A percentile compares a stretch with the other conserved stretches of the same genome.
Evolutionary conservation across 768 basidiomycete species (phyloP).

Genomic region (Termitomyces sp.): DNA sequence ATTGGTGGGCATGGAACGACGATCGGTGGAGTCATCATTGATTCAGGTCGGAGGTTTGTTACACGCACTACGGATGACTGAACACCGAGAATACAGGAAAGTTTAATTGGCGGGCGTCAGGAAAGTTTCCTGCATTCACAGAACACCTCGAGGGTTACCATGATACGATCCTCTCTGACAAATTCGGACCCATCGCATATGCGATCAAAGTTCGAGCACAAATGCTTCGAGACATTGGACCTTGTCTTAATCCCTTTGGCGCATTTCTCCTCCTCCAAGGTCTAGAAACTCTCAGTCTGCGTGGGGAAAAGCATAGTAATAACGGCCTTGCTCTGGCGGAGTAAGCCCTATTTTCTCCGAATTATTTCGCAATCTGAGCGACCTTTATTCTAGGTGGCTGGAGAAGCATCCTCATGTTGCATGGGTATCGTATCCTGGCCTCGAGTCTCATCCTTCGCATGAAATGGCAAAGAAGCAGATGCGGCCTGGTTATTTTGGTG

Average conservation of each 20-base stretch:
- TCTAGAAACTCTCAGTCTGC: slow-evolving; percentile 71
- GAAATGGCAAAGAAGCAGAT: slow-evolving; percentile 53
- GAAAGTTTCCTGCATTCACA: slow-evolving; percentile 73
- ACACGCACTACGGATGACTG: slow-evolving; percentile 4
- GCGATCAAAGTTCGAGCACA: slow-evolving; percentile 62
- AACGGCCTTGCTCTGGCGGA: slow-evolving; percentile 69
- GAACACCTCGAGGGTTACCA: slow-evolving; percentile 75
- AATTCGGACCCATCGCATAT: slow-evolving; percentile 63
- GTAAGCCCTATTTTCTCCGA: slow-evolving; percentile 21
- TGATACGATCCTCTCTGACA: slow-evolving; percentile 62
- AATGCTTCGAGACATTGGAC: slow-evolving; percentile 65
- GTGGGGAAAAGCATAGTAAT: slow-evolving; percentile 66
- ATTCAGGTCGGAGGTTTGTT: slow-evolving; percentile 43
- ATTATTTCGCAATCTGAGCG: slow-evolving; percentile 5
- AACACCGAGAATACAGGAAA: slow-evolving; percentile 35
- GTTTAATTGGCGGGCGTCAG: slow-evolving; percentile 69
- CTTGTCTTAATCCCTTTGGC: slow-evolving; percentile 64
- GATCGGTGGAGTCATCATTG: slow-evolving; percentile 73
- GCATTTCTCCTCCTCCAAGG: slow-evolving; percentile 78
- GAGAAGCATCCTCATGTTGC: slow-evolving; percentile 60
- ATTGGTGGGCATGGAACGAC: slow-evolving; percentile 80
- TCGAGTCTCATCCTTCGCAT: slow-evolving; percentile 59
- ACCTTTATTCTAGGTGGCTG: slow-evolving; percentile 40
- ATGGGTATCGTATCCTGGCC: slow-evolving; percentile 81
- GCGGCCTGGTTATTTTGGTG: slow-evolving; percentile 56